phyloP scores from a whole-genome alignment of 2,329 filamentous ascomycete genomes.

The Endocalyx cinctus region DNA sequence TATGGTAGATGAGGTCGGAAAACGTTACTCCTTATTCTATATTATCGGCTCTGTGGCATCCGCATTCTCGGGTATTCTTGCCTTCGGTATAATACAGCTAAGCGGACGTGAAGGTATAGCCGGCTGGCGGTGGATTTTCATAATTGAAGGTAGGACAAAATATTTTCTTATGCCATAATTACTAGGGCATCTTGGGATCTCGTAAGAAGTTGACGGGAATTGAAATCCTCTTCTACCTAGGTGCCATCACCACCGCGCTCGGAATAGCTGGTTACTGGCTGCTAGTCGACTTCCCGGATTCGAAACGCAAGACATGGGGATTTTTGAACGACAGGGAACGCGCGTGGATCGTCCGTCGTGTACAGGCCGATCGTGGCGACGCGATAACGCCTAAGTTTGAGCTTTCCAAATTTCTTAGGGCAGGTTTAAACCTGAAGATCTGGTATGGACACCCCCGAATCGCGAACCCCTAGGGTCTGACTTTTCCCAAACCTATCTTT shows the following conservation, averaged over 20 bases:
- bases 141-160: conserved; percentile 41
- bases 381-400: conserved; percentile 43
- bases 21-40: conserved; percentile 66
- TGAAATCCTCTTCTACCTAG: conserved; percentile 46
- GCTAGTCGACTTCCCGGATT: conserved; percentile 48
- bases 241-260: conserved; percentile 49
- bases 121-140: conserved; percentile 67
- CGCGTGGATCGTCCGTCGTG: conserved; percentile 31
- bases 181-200: too few species aligned
- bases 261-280: conserved; percentile 32
- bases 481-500: too few species aligned
- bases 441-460: too few species aligned
- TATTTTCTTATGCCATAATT: too few species aligned
- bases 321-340: conserved; percentile 38
- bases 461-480: too few species aligned
- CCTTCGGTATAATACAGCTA: conserved; percentile 66
- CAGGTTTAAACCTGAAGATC: conserved; percentile 37
- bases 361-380: conserved; percentile 43
- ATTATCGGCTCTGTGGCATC: conserved; percentile 62
- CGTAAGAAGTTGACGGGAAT: too few species aligned
- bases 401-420: conserved; percentile 29
- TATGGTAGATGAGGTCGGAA: conserved; percentile 58
- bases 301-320: conserved; percentile 29
- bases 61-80: conserved; percentile 64
- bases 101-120: conserved; percentile 47